Evolutionary conservation across 1,139 yeast genomes (phyloP), one percentile per base, ranked within the genome.

Genomic region (Magnusiomyces paraingens): DNA sequence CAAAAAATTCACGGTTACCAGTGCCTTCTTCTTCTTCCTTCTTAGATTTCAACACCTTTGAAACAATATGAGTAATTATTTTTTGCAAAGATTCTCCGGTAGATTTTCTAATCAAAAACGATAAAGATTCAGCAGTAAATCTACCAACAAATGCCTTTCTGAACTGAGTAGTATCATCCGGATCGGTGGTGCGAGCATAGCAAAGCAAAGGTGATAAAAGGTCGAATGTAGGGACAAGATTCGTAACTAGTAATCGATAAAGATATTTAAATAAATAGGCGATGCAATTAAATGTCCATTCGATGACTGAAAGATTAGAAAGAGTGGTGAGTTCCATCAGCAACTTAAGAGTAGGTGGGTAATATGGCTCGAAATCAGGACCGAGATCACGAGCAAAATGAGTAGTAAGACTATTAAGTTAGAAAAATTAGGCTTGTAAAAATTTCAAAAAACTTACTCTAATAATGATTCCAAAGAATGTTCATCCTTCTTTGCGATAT

Each of bases 301-400:
- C 96, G 48, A 93, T 75, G 0, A 84, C 79, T 55, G 84, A 86
- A 29, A 72, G 59, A 43, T 65, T 62, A 15, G 88, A 77, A 35
- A 72, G 73, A 5, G 78, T 60, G 1, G 87, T 79, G 17, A 87
- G 68, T 0, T 73, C 67, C 2, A 78, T 78, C 48, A 93, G 73
- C 35, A 79, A 63, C 1, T 67, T 61, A 50, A 93, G 70, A 0
- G 89, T 71, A 32, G 70, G 66, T 1, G 74, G 71, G 63, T 88
- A 90, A 64, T 74, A 89, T 1, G 80, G 79, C 74, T 89, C 78
- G 64, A 90, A 93, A 63, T 93, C 99, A 1, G 93, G 85, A 4
- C 98, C 98, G 59, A 93, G 73, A 72, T 93, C 99, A 63, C 89
- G 97, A 47, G 91, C 84, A 62, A 94, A 86, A 66, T 90, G 95